Evolutionary conservation across 495 filamentous ascomycete genomes (phyloP), one percentile per base, ranked within the genome.

Genomic region (Tuber umbilicatum): DNA sequence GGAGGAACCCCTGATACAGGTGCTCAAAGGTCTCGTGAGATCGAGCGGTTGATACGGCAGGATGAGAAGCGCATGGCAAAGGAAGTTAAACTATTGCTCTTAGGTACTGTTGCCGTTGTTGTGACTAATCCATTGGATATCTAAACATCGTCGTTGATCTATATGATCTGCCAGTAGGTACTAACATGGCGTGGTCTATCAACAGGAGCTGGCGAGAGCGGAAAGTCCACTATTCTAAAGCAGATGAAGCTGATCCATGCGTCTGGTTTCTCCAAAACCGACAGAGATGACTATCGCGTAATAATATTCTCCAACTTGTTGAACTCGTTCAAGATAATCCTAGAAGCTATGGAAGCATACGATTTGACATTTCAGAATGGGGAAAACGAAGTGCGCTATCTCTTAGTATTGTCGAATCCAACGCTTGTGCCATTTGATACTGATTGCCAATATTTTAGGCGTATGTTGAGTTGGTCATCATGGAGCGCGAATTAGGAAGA

Each of bases 181-280:
- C 39, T 38, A 35, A 60, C 69, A 40, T 31, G 16, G 31, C 55
- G 41, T 50, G 75, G 45, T 78, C 39, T 69, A 45, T 60, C 1
- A 70, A 74, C 83, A 98, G 95, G 95, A 83, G 95, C 95, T 80
- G 95, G 95, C 81, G 95, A 99, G 85, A 97, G 93, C 41, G 95
- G 95, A 67, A 99, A 99, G 83, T 99, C 95, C 12, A 99, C 95
- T 9, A 94, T 99, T 75, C 88, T 99, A 71, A 99, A 99, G 86
- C 95, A 99, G 87, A 99, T 99, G 95, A 94, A 94, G 82, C 90
- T 99, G 84, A 98, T 99, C 79, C 94, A 99, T 82, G 91, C 93
- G 60, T 89, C 93, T 83, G 95, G 96, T 35, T 98, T 97, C 83
- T 92, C 91, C 67, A 90, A 94, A 78, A 91, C 89, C 78, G 95